Percentiles rank a stretch among this genome's conserved stretches.
phyloP scores from a whole-genome alignment of 768 basidiomycete species.

The Lentinula edodes region DNA sequence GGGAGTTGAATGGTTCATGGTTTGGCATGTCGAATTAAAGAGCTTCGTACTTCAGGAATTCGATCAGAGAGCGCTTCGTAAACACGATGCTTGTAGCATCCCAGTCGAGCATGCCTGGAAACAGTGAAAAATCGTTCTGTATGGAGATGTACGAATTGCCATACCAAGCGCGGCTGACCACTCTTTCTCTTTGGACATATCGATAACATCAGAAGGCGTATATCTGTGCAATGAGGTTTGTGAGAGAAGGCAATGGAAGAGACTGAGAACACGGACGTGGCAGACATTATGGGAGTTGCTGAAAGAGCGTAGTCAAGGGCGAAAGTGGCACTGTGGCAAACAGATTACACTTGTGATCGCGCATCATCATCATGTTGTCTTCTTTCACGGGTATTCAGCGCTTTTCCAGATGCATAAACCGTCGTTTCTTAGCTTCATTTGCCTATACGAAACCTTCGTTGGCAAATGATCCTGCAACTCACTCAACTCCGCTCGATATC shows the following conservation, averaged over 20 bases:
- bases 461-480: slow-evolving; percentile 32
- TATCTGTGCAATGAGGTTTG: slow-evolving; percentile 33
- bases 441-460: slow-evolving; percentile 39
- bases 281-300: slow-evolving; percentile 27
- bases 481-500: slow-evolving; percentile 52
- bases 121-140: not conserved
- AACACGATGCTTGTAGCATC: slow-evolving; percentile 72
- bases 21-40: slow-evolving; percentile 1
- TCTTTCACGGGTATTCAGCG: not conserved
- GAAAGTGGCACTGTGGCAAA: slow-evolving; percentile 1
- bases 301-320: not conserved
- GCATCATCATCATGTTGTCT: not conserved
- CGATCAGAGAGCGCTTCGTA: slow-evolving; percentile 70
- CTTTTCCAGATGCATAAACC: not conserved
- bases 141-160: slow-evolving; percentile 5
- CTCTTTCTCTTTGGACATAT: slow-evolving; percentile 64
- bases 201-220: slow-evolving; percentile 48
- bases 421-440: slow-evolving; percentile 30
- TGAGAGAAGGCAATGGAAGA: not conserved
- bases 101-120: slow-evolving; percentile 75
- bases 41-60: slow-evolving; percentile 63
- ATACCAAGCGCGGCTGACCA: slow-evolving; percentile 66
- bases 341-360: not conserved
- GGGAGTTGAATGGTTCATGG: slow-evolving; percentile 7
- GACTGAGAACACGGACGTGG: slow-evolving; percentile 27